phyloP scores from a whole-genome alignment of 768 basidiomycete genomes.

The Cubamyces lactineus region DNA sequence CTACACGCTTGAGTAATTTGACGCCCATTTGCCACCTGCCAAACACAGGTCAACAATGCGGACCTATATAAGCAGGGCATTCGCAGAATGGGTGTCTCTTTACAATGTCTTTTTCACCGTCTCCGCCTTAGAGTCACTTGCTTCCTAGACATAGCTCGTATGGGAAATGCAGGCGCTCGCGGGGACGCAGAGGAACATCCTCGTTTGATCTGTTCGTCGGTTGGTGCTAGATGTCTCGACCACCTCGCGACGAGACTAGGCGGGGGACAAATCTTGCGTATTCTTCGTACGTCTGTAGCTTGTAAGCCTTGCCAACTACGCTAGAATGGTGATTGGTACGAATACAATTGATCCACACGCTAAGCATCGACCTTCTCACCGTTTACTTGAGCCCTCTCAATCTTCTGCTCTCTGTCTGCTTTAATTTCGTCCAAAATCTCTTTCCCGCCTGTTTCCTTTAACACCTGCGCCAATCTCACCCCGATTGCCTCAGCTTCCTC shows the following conservation, averaged over 20 bases:
- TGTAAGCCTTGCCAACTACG: neutral
- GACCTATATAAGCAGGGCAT: slow-evolving; percentile 11
- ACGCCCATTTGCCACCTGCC: slow-evolving; percentile 8
- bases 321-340: too few relatives aligned
- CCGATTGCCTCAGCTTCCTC: slow-evolving; percentile 76
- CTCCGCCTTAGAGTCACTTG: slow-evolving; percentile 34
- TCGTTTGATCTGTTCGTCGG: slow-evolving; percentile 25
- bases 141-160: slow-evolving; percentile 21
- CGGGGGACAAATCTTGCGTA: slow-evolving; percentile 14
- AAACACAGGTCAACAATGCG: slow-evolving; percentile 16
- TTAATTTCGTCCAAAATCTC: slow-evolving; percentile 85
- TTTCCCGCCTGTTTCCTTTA: slow-evolving; percentile 74
- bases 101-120: slow-evolving; percentile 30
- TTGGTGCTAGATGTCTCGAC: slow-evolving; percentile 24
- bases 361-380: slow-evolving; percentile 15
- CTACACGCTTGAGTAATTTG: neutral
- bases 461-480: slow-evolving; percentile 57
- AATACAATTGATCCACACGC: neutral
- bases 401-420: slow-evolving; percentile 51
- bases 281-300: neutral
- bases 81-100: neutral
- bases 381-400: slow-evolving; percentile 27
- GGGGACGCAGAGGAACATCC: slow-evolving; percentile 28
- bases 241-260: slow-evolving; percentile 24
- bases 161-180: slow-evolving; percentile 32